These are phyloP conservation scores for Aspergillus ustus DNA, from an alignment of 2,329 filamentous ascomycete species.

Conservation along the genomic window DNA sequence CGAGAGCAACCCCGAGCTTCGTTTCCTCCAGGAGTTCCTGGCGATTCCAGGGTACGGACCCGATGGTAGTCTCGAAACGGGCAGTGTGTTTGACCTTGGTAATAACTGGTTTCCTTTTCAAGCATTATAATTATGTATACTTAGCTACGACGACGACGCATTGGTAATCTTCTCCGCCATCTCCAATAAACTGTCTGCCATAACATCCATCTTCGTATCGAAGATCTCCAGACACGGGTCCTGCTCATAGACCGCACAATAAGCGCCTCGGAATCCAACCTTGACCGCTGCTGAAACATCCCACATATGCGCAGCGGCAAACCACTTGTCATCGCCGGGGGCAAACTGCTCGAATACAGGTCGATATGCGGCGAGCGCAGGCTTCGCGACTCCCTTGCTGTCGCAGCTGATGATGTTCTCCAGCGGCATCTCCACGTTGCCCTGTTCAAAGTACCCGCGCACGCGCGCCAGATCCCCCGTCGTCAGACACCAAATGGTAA, in stretches of 20 bases:
- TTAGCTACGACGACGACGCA: not conserved
- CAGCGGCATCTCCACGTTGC: constrained; percentile 54
- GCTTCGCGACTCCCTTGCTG: constrained; percentile 54
- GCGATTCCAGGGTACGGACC: not conserved
- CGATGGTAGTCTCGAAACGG: not conserved
- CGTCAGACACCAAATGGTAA: constrained; percentile 60
- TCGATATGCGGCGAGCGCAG: constrained; percentile 53
- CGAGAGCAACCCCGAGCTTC: constrained; percentile 27
- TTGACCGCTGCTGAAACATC: constrained; percentile 59
- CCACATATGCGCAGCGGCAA: constrained; percentile 65
- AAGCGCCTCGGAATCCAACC: constrained; percentile 59
- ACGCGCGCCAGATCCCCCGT: constrained; percentile 57
- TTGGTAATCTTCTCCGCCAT: constrained; percentile 51
- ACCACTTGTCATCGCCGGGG: constrained; percentile 53
- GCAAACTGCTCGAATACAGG: constrained; percentile 50
- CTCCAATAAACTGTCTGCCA: constrained; percentile 51
- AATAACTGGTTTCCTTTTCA: no score
- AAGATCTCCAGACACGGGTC: constrained; percentile 58
- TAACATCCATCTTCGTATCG: constrained; percentile 56
- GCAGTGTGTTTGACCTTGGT: not conserved
- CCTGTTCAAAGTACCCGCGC: constrained; percentile 56
- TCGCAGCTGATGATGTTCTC: constrained; percentile 61
- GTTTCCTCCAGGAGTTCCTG: constrained; percentile 29
- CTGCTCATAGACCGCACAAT: constrained; percentile 58
- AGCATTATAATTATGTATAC: no score